These are phyloP conservation scores for Microcos paniculata DNA, from an alignment of 345 rosid species.

Conservation along the genomic window DNA sequence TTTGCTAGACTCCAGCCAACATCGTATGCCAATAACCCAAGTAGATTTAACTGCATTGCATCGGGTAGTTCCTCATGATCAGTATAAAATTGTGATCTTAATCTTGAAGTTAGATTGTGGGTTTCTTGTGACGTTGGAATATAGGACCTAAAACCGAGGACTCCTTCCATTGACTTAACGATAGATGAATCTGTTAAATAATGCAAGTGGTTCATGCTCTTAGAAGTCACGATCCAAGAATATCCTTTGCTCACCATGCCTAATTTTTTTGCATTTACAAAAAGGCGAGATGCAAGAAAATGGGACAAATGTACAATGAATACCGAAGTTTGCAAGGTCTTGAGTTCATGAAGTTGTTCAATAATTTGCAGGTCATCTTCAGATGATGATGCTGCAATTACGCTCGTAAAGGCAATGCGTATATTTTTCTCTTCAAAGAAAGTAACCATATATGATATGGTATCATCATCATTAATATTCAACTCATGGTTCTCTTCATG, in stretches of 20 bases:
- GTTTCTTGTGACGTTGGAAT: conserved; percentile 29
- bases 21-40: conserved; percentile 4
- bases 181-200: background rate
- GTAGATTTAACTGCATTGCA: background rate
- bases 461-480: conserved; percentile 15
- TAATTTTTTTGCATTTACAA: conserved; percentile 17
- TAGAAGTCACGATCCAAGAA: conserved; percentile 39
- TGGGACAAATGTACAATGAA: conserved; percentile 27
- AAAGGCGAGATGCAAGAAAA: conserved; percentile 23
- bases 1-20: background rate
- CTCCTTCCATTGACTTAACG: conserved; percentile 34
- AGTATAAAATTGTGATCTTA: conserved; percentile 17
- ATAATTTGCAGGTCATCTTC: background rate
- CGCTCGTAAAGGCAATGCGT: conserved; percentile 8
- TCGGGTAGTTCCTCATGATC: background rate
- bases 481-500: conserved; percentile 26
- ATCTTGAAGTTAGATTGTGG: conserved; percentile 26
- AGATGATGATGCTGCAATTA: conserved; percentile 18
- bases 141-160: conserved; percentile 36
- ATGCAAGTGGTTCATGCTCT: conserved; percentile 10
- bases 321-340: conserved; percentile 12
- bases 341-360: conserved; percentile 16
- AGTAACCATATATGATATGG: background rate
- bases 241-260: conserved; percentile 35
- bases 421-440: conserved; percentile 8